A percentile compares a stretch with the other conserved stretches of the same genome.
phyloP scores from a whole-genome alignment of 805 yeast genomes.

The Monosporozyma unispora region DNA sequence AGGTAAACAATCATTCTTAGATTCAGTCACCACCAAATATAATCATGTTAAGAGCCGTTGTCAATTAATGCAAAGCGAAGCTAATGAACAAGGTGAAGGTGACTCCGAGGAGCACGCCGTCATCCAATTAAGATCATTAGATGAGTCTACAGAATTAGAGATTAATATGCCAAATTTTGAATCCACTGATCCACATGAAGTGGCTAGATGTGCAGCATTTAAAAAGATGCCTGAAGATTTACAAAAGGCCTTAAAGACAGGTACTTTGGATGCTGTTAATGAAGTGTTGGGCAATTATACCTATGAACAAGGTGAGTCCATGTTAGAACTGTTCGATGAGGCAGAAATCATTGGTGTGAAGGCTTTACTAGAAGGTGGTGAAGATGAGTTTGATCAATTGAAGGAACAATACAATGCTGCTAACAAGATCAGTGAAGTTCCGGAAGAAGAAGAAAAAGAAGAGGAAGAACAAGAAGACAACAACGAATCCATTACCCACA shows the following conservation, averaged over 20 bases:
- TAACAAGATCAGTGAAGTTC: not conserved
- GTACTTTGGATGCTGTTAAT: conserved; percentile 69
- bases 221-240: conserved; percentile 48
- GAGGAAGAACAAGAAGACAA: too few species aligned
- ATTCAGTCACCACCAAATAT: conserved; percentile 67
- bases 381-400: conserved; percentile 53
- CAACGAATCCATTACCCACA: not conserved
- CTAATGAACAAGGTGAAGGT: conserved; percentile 8
- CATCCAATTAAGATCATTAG: conserved; percentile 82
- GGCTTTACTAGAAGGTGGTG: conserved; percentile 65
- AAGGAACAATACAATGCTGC: conserved; percentile 35
- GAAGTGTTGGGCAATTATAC: conserved; percentile 66
- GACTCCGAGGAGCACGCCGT: conserved; percentile 54
- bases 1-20: conserved; percentile 58
- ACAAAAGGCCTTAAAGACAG: conserved; percentile 68
- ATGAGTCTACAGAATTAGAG: conserved; percentile 66
- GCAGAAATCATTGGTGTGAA: conserved; percentile 79
- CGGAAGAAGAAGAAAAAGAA: not conserved
- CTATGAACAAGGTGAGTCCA: conserved; percentile 69
- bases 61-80: conserved; percentile 50
- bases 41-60: conserved; percentile 72
- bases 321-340: conserved; percentile 65
- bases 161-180: conserved; percentile 61
- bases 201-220: conserved; percentile 44
- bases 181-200: conserved; percentile 37